Evolutionary conservation across 192 early-diverging fungal genomes (phyloP).

Genomic region (Spizellomyces punctatus): DNA sequence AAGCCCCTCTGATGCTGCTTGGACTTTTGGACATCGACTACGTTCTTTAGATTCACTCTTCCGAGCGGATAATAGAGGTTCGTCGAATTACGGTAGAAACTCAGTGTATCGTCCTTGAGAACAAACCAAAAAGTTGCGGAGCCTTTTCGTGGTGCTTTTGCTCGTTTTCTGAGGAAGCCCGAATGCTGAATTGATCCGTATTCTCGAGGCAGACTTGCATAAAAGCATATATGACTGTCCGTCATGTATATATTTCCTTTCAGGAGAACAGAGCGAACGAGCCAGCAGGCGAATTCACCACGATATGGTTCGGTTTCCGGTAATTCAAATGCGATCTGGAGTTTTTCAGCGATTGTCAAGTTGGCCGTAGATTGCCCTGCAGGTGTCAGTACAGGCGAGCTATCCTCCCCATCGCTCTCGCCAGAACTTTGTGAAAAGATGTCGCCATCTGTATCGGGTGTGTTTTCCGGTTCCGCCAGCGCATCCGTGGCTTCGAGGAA

Average conservation of each 20-base stretch:
- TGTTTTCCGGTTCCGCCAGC: no score
- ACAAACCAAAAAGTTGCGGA: slow-evolving; percentile 63
- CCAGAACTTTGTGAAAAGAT: background rate
- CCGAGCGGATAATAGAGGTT: slow-evolving; percentile 63
- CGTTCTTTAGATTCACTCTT: slow-evolving; percentile 63
- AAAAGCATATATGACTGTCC: slow-evolving; percentile 65
- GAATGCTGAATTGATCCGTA: background rate
- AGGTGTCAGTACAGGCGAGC: background rate
- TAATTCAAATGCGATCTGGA: slow-evolving; percentile 34
- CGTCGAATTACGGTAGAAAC: slow-evolving; percentile 55
- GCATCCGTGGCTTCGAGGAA: background rate
- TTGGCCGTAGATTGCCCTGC: background rate
- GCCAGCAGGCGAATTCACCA: slow-evolving; percentile 65
- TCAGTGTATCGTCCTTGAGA: slow-evolving; percentile 60
- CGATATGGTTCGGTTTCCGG: slow-evolving; percentile 18
- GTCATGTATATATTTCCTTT: slow-evolving; percentile 68
- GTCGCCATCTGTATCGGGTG: background rate
- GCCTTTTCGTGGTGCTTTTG: background rate
- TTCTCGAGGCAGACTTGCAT: slow-evolving; percentile 55
- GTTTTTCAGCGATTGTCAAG: slow-evolving; percentile 20
- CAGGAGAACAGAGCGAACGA: slow-evolving; percentile 64
- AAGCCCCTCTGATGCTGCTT: slow-evolving; percentile 46
- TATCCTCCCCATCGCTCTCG: background rate
- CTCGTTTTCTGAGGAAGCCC: background rate
- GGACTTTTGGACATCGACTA: slow-evolving; percentile 49